These are phyloP conservation scores for Teunomyces aglyptinius DNA, from an alignment of 805 yeast genomes.

Conservation along the genomic window DNA sequence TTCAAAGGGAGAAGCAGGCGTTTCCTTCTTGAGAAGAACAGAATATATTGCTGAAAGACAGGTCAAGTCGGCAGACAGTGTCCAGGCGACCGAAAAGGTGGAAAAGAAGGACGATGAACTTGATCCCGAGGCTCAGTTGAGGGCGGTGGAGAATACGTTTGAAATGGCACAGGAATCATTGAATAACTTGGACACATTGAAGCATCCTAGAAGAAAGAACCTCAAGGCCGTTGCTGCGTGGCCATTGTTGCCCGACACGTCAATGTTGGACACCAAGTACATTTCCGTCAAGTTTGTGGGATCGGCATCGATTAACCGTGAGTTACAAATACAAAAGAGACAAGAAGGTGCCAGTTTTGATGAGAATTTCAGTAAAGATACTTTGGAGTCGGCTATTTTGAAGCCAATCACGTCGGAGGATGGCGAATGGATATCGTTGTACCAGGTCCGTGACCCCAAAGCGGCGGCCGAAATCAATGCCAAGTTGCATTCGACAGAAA, in stretches of 20 bases:
- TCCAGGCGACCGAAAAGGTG: conserved; percentile 26
- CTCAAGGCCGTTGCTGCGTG: conserved; percentile 74
- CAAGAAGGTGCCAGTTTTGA: conserved; percentile 27
- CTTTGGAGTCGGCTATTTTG: conserved; percentile 61
- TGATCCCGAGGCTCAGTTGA: conserved; percentile 63
- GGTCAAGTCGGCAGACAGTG: conserved; percentile 17
- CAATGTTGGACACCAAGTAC: conserved; percentile 80
- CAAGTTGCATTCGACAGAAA: conserved; percentile 38
- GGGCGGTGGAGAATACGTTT: conserved; percentile 76
- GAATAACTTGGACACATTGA: conserved; percentile 40
- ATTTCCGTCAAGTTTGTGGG: conserved; percentile 62
- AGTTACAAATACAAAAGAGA: conserved; percentile 27
- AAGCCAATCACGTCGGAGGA: conserved; percentile 70
- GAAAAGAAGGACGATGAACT: conserved; percentile 20
- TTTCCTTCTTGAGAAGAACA: conserved; percentile 88
- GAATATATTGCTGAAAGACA: conserved; percentile 80
- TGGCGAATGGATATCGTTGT: conserved; percentile 71
- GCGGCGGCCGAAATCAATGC: conserved; percentile 23
- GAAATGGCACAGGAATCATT: conserved; percentile 53
- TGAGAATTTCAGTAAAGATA: conserved; percentile 31
- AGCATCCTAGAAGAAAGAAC: conserved; percentile 76
- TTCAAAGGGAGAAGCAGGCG: conserved; percentile 47
- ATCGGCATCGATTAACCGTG: conserved; percentile 49
- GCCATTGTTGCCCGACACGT: conserved; percentile 85
- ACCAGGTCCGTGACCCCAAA: conserved; percentile 27